Percentiles rank a stretch among this genome's conserved stretches.
These are phyloP conservation scores for Leccinum uliginosum DNA, from an alignment of 768 basidiomycete species.

Conservation along the genomic window DNA sequence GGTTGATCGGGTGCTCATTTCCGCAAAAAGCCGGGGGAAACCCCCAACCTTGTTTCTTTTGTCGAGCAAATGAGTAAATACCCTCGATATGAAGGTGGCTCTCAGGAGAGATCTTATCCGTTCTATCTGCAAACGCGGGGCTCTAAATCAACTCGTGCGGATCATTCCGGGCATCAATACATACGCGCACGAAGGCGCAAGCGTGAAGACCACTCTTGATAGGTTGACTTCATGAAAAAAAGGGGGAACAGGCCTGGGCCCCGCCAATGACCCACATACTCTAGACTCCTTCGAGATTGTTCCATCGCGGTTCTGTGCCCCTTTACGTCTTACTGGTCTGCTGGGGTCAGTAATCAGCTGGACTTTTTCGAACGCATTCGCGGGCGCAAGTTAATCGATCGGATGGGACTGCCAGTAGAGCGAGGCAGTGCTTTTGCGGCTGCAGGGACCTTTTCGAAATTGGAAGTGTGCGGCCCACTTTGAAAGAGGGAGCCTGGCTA, in stretches of 20 bases:
- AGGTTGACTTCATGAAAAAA: neutral
- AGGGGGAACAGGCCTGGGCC: neutral
- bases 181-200: constrained; percentile 10
- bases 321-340: neutral
- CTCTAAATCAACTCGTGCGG: constrained; percentile 19
- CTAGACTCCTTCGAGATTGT: neutral
- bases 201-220: constrained; percentile 9
- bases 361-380: neutral
- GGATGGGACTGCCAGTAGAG: neutral
- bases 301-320: neutral
- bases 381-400: constrained; percentile 2
- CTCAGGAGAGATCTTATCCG: constrained; percentile 17
- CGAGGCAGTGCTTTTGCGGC: constrained; percentile 7
- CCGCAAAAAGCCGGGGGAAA: constrained; percentile 7
- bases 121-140: constrained; percentile 19
- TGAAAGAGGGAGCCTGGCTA: neutral
- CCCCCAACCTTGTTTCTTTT: constrained; percentile 19
- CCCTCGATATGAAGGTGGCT: constrained; percentile 16
- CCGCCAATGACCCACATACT: constrained; percentile 4
- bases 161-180: constrained; percentile 26
- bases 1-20: constrained; percentile 13
- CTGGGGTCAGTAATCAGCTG: neutral
- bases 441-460: neutral
- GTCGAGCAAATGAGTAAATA: constrained; percentile 15
- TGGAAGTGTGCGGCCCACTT: neutral